These are phyloP conservation scores for Ilyonectria destructans DNA, from an alignment of 2,329 filamentous ascomycete species.

Conservation along the genomic window DNA sequence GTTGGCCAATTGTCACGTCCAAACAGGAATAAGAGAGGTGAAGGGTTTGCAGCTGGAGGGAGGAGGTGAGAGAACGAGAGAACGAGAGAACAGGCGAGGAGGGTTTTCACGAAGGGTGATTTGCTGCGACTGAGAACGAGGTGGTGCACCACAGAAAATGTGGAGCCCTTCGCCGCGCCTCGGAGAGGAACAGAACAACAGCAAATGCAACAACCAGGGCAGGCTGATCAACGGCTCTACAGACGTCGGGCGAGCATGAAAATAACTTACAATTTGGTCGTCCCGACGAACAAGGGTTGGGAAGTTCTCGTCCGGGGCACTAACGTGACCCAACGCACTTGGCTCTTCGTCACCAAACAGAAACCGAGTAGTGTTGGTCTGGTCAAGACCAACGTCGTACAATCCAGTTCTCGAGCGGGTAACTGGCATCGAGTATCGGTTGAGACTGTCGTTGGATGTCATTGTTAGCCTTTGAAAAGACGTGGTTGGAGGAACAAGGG, in stretches of 20 bases:
- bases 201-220: slow-evolving; percentile 24
- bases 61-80: slow-evolving; percentile 16
- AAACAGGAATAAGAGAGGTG: slow-evolving; percentile 6
- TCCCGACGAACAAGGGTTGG: slow-evolving; percentile 84
- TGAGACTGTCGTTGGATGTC: slow-evolving; percentile 70
- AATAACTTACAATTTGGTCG: slow-evolving; percentile 67
- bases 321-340: slow-evolving; percentile 63
- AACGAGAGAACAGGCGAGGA: slow-evolving; percentile 2
- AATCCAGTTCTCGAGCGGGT: slow-evolving; percentile 78
- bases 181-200: slow-evolving; percentile 32
- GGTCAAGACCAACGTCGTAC: slow-evolving; percentile 81
- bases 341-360: slow-evolving; percentile 86
- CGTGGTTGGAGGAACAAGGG: not conserved
- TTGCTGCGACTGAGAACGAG: slow-evolving; percentile 25
- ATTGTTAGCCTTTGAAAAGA: slow-evolving; percentile 40
- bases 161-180: slow-evolving; percentile 40
- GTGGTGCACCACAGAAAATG: slow-evolving; percentile 42
- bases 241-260: slow-evolving; percentile 7
- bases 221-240: slow-evolving; percentile 15
- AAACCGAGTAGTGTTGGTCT: slow-evolving; percentile 88
- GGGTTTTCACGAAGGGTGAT: slow-evolving; percentile 23
- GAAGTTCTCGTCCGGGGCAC: slow-evolving; percentile 86
- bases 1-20: not conserved
- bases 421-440: slow-evolving; percentile 95
- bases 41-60: slow-evolving; percentile 5